These are phyloP conservation scores for Phytophthora foliorum DNA, from an alignment of 352 stramenopile species.

Conservation along the genomic window DNA sequence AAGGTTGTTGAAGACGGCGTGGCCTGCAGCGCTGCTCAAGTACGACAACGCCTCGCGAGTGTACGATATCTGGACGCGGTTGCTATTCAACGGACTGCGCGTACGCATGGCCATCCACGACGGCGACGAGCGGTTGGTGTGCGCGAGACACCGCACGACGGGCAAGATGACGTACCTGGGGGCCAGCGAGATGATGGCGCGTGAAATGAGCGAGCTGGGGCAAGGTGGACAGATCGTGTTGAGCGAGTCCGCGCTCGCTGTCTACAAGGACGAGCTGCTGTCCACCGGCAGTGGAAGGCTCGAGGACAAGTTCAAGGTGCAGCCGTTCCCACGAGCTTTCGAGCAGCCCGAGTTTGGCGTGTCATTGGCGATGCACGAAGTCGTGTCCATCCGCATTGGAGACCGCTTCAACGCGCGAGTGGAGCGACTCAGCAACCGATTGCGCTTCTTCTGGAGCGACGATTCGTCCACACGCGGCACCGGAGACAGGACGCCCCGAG, in stretches of 20 bases:
- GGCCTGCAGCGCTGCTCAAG: conserved; percentile 61
- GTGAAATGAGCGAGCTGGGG: conserved; percentile 73
- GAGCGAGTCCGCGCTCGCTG: conserved; percentile 55
- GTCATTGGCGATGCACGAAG: conserved; percentile 51
- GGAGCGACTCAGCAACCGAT: conserved; percentile 19
- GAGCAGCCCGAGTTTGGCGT: conserved; percentile 51
- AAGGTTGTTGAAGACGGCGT: conserved; percentile 67
- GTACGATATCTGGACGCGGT: conserved; percentile 63
- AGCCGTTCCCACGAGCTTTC: conserved; percentile 37
- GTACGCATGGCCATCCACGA: conserved; percentile 87
- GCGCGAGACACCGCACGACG: conserved; percentile 74
- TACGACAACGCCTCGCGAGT: conserved; percentile 50
- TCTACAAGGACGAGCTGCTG: conserved; percentile 55
- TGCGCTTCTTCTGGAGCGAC: conserved; percentile 37
- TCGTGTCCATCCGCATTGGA: conserved; percentile 49
- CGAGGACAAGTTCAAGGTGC: conserved; percentile 44
- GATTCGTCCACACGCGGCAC: conserved; percentile 23
- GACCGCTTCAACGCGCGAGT: conserved; percentile 44
- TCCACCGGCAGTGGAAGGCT: conserved; percentile 2
- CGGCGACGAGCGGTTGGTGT: conserved; percentile 69
- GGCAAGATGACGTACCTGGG: conserved; percentile 85
- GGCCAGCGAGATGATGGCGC: conserved; percentile 70
- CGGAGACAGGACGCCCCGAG: conserved; percentile 6
- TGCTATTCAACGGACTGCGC: conserved; percentile 76
- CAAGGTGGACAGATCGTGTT: conserved; percentile 78